phyloP scores from a whole-genome alignment of 306 rosid species.

The Hippophae gyantsensis region DNA sequence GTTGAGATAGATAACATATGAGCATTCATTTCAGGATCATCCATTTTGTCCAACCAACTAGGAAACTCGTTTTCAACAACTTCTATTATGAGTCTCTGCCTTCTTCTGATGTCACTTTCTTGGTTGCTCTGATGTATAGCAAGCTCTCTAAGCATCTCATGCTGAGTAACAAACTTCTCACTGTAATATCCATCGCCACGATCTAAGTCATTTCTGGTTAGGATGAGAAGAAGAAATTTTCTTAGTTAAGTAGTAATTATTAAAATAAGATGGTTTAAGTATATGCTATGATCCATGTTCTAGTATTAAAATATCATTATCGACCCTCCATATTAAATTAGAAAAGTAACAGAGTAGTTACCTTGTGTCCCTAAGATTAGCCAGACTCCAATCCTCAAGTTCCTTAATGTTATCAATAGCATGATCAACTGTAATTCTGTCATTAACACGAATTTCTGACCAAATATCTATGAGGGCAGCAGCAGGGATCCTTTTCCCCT shows the following conservation, averaged over 20 bases:
- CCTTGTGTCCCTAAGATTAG: constrained; percentile 15
- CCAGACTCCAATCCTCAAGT: constrained; percentile 25
- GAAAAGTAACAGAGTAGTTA: not conserved
- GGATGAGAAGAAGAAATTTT: not conserved
- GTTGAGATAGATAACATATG: constrained; percentile 45
- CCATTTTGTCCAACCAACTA: constrained; percentile 38
- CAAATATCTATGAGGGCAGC: constrained; percentile 54
- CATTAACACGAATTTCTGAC: constrained; percentile 30
- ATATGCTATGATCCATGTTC: no score
- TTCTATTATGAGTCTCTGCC: constrained; percentile 35
- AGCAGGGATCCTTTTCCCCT: constrained; percentile 51
- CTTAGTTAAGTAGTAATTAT: not conserved
- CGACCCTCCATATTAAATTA: constrained; percentile 18
- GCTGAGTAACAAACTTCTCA: constrained; percentile 35
- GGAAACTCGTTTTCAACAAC: constrained; percentile 34
- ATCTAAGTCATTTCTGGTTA: constrained; percentile 30
- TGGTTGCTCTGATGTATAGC: constrained; percentile 31
- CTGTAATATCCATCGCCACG: constrained; percentile 27
- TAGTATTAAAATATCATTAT: constrained; percentile 1
- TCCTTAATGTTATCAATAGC: constrained; percentile 33
- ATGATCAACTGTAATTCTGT: constrained; percentile 14
- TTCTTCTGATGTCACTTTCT: constrained; percentile 16
- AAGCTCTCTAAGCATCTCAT: constrained; percentile 50
- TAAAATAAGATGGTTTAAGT: no score
- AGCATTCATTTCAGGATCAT: constrained; percentile 27